phyloP scores from a whole-genome alignment of 148 eudicot species.

The Rhododendron williamsianum region DNA sequence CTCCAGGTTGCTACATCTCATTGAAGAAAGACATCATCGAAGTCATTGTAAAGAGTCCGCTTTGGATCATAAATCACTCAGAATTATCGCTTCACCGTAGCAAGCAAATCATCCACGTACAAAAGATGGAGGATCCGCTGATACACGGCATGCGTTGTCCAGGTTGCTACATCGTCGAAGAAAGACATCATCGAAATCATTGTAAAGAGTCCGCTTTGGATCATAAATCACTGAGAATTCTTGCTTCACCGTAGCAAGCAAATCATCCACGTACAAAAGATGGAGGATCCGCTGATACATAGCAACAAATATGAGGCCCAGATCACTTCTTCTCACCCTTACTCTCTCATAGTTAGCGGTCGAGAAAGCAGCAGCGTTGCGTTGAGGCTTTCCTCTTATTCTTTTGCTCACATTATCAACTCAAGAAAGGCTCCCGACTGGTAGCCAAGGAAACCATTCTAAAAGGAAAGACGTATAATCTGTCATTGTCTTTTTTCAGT shows the following conservation, averaged over 20 bases:
- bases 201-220: slow-evolving; percentile 58
- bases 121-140: slow-evolving; percentile 59
- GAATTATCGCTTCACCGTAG: slow-evolving; percentile 84
- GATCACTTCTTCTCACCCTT: slow-evolving; percentile 20
- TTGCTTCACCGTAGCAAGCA: slow-evolving; percentile 80
- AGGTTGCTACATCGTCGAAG: not conserved
- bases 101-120: slow-evolving; percentile 87
- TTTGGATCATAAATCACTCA: slow-evolving; percentile 76
- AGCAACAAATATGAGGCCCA: slow-evolving; percentile 95
- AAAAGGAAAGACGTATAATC: too few species aligned
- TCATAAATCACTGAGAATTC: slow-evolving; percentile 81
- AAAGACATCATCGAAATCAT: slow-evolving; percentile 71
- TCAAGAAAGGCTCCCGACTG: too few species aligned
- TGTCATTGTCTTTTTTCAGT: too few species aligned
- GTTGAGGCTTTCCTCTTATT: too few species aligned
- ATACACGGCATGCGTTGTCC: too few species aligned
- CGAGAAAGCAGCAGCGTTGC: too few species aligned
- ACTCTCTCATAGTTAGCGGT: too few species aligned
- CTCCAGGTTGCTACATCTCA: too few species aligned
- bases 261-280: slow-evolving; percentile 87
- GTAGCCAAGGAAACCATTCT: too few species aligned
- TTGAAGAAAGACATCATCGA: slow-evolving; percentile 54
- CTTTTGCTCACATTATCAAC: too few species aligned
- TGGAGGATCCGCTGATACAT: slow-evolving; percentile 82
- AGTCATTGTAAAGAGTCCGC: slow-evolving; percentile 57